Conservation (phyloP, 108 stramenopile species). For the Chaetoceros tenuissimus region DNA sequence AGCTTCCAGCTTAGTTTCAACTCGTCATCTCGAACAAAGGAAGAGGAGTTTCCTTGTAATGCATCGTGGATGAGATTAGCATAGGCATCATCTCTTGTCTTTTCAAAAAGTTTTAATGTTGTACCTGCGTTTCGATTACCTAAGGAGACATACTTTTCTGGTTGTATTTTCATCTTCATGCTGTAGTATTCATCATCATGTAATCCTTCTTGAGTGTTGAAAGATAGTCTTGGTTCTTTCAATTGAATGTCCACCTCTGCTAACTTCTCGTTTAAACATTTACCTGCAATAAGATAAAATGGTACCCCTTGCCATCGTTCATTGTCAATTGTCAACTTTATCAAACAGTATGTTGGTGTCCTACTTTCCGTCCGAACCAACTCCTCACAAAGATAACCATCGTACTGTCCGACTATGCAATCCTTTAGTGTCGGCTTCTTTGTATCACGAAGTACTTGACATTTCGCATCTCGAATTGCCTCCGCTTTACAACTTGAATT, state of each 20-base stretch:
- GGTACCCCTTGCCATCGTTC: slow-evolving; percentile 96
- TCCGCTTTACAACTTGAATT: slow-evolving; percentile 39
- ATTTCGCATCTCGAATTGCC: slow-evolving; percentile 90
- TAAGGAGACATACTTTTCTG: too few relatives aligned
- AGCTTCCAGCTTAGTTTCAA: slow-evolving; percentile 87
- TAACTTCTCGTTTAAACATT: slow-evolving; percentile 88
- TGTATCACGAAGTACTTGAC: slow-evolving; percentile 79
- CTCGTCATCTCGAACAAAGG: slow-evolving; percentile 95
- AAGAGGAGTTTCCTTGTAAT: slow-evolving; percentile 78
- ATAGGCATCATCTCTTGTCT: slow-evolving; percentile 87
- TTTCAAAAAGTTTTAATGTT: too few relatives aligned
- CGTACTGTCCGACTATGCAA: slow-evolving; percentile 91
- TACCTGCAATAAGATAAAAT: slow-evolving; percentile 95
- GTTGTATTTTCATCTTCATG: too few relatives aligned
- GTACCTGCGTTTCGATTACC: too few relatives aligned
- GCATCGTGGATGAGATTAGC: slow-evolving; percentile 92
- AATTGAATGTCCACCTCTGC: slow-evolving; percentile 90
- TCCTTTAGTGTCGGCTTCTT: slow-evolving; percentile 62
- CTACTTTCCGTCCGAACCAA: slow-evolving; percentile 78
- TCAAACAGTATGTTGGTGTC: slow-evolving; percentile 85
- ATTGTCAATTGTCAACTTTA: slow-evolving; percentile 82
- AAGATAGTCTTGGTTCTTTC: slow-evolving; percentile 16
- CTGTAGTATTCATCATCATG: too few relatives aligned
- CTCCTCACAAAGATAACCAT: slow-evolving; percentile 79
- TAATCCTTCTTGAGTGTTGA: too few relatives aligned